Evolutionary conservation across 805 yeast genomes (phyloP).

Genomic region (Suhomyces emberorum): DNA sequence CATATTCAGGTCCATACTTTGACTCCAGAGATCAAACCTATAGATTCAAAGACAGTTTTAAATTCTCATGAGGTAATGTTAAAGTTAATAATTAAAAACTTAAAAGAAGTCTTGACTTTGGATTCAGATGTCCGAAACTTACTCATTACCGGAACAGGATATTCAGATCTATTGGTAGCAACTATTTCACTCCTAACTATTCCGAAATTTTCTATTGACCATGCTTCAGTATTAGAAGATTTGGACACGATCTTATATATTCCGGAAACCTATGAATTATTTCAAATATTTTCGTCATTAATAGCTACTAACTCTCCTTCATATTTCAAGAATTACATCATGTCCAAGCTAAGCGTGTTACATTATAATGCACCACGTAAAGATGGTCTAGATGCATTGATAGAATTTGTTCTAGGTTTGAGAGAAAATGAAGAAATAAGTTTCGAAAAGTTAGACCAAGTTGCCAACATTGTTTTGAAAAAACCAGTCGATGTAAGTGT

Average conservation of each 20-base stretch:
- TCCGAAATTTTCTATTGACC: conserved; percentile 19
- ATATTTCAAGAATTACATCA: conserved; percentile 45
- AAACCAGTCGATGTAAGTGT: conserved; percentile 55
- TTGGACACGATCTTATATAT: conserved; percentile 34
- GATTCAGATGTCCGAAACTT: conserved; percentile 52
- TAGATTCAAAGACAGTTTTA: neutral
- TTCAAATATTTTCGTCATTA: conserved; percentile 56
- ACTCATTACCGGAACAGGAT: conserved; percentile 63
- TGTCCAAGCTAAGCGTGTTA: conserved; percentile 49
- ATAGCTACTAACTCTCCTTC: conserved; percentile 47
- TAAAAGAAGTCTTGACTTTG: conserved; percentile 32
- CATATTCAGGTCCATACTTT: conserved; percentile 12
- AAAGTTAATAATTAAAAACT: conserved; percentile 27
- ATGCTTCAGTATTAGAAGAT: conserved; percentile 7
- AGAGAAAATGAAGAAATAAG: conserved; percentile 70
- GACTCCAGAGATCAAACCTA: conserved; percentile 2
- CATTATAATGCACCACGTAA: conserved; percentile 49
- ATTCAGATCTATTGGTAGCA: conserved; percentile 54
- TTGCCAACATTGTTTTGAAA: conserved; percentile 59
- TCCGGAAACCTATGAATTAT: conserved; percentile 68
- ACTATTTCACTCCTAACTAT: conserved; percentile 42
- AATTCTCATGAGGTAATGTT: conserved; percentile 15
- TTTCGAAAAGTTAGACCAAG: conserved; percentile 61
- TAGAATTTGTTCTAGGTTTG: conserved; percentile 75
- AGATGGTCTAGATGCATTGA: conserved; percentile 69